Conservation (phyloP, 2,329 filamentous ascomycete genomes). For the Cladosporium sp. region DNA sequence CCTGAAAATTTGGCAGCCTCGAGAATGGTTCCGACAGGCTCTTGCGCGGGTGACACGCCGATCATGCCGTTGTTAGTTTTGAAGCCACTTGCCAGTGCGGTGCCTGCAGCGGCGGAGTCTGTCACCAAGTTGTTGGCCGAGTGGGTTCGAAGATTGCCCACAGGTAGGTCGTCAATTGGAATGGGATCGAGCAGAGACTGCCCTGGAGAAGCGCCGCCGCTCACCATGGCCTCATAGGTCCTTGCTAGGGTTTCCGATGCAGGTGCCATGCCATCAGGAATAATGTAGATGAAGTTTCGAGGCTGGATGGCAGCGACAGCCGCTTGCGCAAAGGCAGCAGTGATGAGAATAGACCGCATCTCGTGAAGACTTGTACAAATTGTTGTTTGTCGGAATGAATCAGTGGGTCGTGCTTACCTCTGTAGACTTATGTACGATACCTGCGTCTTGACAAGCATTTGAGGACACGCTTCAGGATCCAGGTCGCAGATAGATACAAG, state of each 20-base stretch:
- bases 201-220: conserved; percentile 14
- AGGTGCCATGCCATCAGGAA: conserved; percentile 16
- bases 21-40: conserved; percentile 37
- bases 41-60: conserved; percentile 30
- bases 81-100: conserved; percentile 38
- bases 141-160: conserved; percentile 27
- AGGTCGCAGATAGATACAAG: not conserved
- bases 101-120: conserved; percentile 40
- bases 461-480: not conserved
- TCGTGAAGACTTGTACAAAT: not conserved
- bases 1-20: conserved; percentile 39
- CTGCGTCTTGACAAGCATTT: not conserved
- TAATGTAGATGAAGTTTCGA: conserved; percentile 15
- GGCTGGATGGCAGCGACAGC: not conserved
- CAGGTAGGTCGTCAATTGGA: conserved; percentile 19
- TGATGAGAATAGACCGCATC: not conserved
- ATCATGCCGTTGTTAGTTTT: conserved; percentile 39
- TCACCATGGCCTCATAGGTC: conserved; percentile 7
- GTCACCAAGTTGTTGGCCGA: conserved; percentile 36
- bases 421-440: not conserved
- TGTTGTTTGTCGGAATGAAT: not conserved
- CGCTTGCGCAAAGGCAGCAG: not conserved
- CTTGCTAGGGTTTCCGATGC: conserved; percentile 11
- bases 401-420: not conserved
- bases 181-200: not conserved